These are phyloP conservation scores for Vaucheria bursata DNA, from an alignment of 352 stramenopile genomes.

Conservation along the genomic window DNA sequence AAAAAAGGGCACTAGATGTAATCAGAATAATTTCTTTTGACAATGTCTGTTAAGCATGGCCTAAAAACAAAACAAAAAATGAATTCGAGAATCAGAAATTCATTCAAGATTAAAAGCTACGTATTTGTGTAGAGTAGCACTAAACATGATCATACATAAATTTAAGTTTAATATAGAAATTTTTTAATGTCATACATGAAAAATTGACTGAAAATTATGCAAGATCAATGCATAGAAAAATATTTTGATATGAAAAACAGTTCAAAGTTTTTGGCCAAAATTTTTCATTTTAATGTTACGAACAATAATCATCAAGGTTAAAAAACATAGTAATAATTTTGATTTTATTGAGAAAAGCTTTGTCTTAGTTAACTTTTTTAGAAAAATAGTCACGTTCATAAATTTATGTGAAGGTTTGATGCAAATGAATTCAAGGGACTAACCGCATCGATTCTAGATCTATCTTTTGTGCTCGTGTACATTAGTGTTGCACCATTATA, in stretches of 20 bases:
- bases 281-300: too few relatives aligned
- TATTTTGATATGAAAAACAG: too few relatives aligned
- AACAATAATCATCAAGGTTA: too few relatives aligned
- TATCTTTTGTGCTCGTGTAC: conserved; percentile 74
- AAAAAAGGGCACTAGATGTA: not conserved
- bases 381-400: not conserved
- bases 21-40: not conserved
- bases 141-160: not conserved
- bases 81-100: not conserved
- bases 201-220: too few relatives aligned
- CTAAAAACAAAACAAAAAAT: too few relatives aligned
- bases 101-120: not conserved
- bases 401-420: not conserved
- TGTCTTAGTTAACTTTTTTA: not conserved
- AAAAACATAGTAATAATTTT: too few relatives aligned
- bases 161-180: too few relatives aligned
- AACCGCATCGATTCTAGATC: conserved; percentile 54
- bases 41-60: too few relatives aligned
- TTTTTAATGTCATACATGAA: too few relatives aligned
- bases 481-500: conserved; percentile 71
- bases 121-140: not conserved
- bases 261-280: too few relatives aligned
- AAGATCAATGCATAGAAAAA: too few relatives aligned
- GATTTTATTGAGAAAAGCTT: not conserved
- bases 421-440: not conserved